These are phyloP conservation scores for Ashbya aceris DNA, from an alignment of 1,139 yeast genomes.

Conservation along the genomic window DNA sequence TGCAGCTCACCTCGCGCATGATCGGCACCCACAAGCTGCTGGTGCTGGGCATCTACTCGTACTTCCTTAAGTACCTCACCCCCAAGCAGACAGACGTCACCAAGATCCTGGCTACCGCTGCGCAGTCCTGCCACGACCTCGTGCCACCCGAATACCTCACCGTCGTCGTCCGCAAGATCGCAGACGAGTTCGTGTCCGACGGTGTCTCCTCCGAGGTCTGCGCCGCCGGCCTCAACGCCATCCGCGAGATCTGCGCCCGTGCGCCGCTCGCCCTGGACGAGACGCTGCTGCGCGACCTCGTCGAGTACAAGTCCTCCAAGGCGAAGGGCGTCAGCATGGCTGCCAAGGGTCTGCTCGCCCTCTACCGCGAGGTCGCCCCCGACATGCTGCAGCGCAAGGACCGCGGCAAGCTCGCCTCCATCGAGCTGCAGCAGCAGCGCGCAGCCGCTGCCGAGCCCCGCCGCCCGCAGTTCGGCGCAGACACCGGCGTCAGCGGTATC, in stretches of 20 bases:
- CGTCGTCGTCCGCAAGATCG: constrained; percentile 78
- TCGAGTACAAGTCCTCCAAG: constrained; percentile 86
- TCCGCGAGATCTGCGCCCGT: constrained; percentile 83
- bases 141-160: constrained; percentile 89
- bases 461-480: constrained; percentile 69
- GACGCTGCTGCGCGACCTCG: constrained; percentile 75
- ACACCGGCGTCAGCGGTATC: constrained; percentile 54
- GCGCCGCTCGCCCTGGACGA: constrained; percentile 91
- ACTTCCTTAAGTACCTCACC: constrained; percentile 76
- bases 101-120: constrained; percentile 91
- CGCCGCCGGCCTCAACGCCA: constrained; percentile 93
- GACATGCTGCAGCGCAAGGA: constrained; percentile 86
- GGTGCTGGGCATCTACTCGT: constrained; percentile 81
- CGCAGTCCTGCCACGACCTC: constrained; percentile 92
- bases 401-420: constrained; percentile 84
- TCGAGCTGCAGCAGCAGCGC: constrained; percentile 57
- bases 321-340: constrained; percentile 92
- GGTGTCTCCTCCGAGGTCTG: constrained; percentile 98
- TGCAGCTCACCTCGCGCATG: constrained; percentile 78
- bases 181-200: constrained; percentile 95
- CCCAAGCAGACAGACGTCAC: constrained; percentile 94
- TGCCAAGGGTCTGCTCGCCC: constrained; percentile 75
- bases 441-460: constrained; percentile 22
- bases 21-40: constrained; percentile 92
- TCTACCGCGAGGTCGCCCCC: constrained; percentile 92